phyloP scores from a whole-genome alignment of 164 flowering plant genomes.

The Magnolia officinalis region DNA sequence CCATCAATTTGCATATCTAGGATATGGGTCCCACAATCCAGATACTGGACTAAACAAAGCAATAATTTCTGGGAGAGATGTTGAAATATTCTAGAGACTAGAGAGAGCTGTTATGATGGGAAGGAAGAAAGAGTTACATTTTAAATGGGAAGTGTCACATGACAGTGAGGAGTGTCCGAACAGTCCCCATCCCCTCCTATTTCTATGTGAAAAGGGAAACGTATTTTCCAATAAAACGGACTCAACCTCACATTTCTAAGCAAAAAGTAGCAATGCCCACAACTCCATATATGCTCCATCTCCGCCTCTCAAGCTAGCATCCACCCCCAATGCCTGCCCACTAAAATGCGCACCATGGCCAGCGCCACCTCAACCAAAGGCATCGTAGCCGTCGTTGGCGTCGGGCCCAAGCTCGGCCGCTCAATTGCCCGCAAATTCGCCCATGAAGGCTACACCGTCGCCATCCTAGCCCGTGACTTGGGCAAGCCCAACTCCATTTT shows the following conservation, averaged over 20 bases:
- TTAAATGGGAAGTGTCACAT: neutral
- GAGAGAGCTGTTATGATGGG: too few relatives aligned
- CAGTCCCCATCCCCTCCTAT: neutral
- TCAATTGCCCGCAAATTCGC: conserved; percentile 92
- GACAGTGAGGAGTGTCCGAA: neutral
- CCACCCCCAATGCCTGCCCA: conserved; percentile 4
- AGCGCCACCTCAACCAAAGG: conserved; percentile 52
- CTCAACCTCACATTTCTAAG: neutral
- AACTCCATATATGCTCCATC: neutral
- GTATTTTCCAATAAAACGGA: neutral
- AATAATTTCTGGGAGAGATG: too few relatives aligned
- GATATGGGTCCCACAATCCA: too few relatives aligned
- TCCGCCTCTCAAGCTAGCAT: neutral
- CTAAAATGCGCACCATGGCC: conserved; percentile 60
- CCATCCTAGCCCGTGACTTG: conserved; percentile 85
- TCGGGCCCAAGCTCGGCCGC: conserved; percentile 91
- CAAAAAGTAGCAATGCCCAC: neutral
- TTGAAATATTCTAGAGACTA: too few relatives aligned
- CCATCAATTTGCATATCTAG: too few relatives aligned
- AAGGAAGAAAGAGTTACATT: too few relatives aligned
- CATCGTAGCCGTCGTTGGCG: conserved; percentile 90
- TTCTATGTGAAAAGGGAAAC: neutral
- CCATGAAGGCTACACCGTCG: conserved; percentile 94
- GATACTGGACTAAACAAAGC: too few relatives aligned
- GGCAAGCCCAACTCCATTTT: conserved; percentile 28